Evolutionary conservation across 1,284 basidiomycete genomes (phyloP).

Genomic region (Hymenochaete sp.): DNA sequence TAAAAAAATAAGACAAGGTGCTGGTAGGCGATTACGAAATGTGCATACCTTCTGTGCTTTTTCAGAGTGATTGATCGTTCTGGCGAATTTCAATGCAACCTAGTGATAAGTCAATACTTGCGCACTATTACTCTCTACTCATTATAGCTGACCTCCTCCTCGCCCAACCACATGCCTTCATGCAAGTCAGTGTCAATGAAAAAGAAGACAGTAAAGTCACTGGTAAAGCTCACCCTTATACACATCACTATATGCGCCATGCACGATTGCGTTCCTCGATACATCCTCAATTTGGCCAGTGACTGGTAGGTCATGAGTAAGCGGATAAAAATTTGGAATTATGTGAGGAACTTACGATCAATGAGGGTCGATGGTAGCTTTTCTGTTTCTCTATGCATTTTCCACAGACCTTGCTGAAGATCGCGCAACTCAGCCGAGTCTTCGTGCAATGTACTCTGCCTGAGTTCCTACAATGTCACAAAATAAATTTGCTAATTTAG

Average conservation of each 20-base stretch:
- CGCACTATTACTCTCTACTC: background rate
- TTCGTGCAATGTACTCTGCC: slow-evolving; percentile 24
- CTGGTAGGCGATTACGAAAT: too few relatives aligned
- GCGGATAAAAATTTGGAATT: slow-evolving; percentile 1
- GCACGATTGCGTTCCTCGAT: slow-evolving; percentile 26
- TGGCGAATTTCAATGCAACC: slow-evolving; percentile 30
- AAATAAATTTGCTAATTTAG: slow-evolving; percentile 16
- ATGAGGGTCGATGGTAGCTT: slow-evolving; percentile 33
- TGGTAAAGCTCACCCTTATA: slow-evolving; percentile 28
- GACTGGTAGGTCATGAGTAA: slow-evolving; percentile 23
- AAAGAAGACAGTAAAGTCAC: background rate
- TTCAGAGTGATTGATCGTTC: slow-evolving; percentile 26
- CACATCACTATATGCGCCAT: slow-evolving; percentile 34
- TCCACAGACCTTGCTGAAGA: slow-evolving; percentile 32
- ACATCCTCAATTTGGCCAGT: slow-evolving; percentile 33
- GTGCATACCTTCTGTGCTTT: slow-evolving; percentile 30
- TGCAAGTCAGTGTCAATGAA: background rate
- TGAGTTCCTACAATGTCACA: slow-evolving; percentile 26
- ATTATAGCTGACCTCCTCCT: slow-evolving; percentile 21
- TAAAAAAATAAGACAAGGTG: background rate
- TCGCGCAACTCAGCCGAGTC: slow-evolving; percentile 23
- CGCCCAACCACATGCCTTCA: slow-evolving; percentile 33
- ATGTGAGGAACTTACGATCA: slow-evolving; percentile 28
- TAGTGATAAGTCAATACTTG: slow-evolving; percentile 12
- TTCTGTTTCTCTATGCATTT: slow-evolving; percentile 29